Conservation (phyloP, 345 rosid species). For the Syzygium aromaticum region DNA sequence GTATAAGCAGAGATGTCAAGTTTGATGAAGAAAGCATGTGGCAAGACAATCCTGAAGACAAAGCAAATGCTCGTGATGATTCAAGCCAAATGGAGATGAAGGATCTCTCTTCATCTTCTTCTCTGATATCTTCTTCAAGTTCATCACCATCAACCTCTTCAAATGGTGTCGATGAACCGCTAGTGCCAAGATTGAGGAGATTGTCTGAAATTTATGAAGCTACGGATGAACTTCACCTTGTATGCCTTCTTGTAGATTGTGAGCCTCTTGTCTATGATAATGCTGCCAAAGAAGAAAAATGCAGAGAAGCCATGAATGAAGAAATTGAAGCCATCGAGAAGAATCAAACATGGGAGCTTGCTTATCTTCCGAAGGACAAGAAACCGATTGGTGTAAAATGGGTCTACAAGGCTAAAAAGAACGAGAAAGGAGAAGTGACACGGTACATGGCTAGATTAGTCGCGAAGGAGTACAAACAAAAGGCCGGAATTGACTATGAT, state of each 20-base stretch:
- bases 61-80: no score
- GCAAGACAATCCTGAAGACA: no score
- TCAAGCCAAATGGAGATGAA: no score
- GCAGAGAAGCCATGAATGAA: neutral
- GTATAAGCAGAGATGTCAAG: neutral
- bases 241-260: neutral
- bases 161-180: no score
- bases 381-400: neutral
- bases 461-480: neutral
- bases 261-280: neutral
- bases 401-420: neutral
- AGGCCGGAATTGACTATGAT: neutral
- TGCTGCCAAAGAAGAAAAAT: neutral
- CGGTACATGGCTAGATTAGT: neutral
- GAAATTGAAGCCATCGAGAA: neutral
- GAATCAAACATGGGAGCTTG: neutral
- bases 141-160: no score
- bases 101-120: no score
- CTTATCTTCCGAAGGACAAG: neutral
- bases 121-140: no score
- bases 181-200: no score
- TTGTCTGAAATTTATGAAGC: neutral
- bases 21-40: neutral
- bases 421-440: neutral
- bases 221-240: neutral